Evolutionary conservation across 2,329 filamentous ascomycete species (phyloP), one percentile per base, ranked within the genome.

Genomic region (Phialophora tarda): DNA sequence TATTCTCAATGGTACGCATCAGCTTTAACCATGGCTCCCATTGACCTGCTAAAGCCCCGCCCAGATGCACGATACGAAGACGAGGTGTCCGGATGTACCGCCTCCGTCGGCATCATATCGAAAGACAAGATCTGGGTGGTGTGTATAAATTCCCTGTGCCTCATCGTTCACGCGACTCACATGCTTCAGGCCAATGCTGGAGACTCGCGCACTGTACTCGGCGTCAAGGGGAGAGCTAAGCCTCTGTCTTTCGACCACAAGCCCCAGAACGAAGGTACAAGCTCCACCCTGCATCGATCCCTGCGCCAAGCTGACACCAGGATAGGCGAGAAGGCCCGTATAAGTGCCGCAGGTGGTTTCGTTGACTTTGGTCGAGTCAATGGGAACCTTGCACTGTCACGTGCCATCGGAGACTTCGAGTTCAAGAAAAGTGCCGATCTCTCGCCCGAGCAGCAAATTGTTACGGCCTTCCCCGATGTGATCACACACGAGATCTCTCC

Each of bases 391-490:
- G 95, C 95, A 55, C 85, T 99, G 69, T 99, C 95, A 69, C 91
- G 95, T 79, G 95, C 95, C 74, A 97, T 99, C 79, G 95, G 95
- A 74, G 95, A 99, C 79, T 99, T 99, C 77, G 95, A 99, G 79
- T 99, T 99, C 86, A 99, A 99, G 86, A 98, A 98, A 86, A 97
- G 93, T 78, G 91, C 94, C 73, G 93, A 97, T 76, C 88, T 99
- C 56, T 89, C 94, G 2, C 95, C 95, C n/a, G 95, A 99, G 82
- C 92, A 96, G 77, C 95, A 99, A 80, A 98, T 99, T 72, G 95
- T 99, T 51, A 99, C 95, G 17, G 95, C 95, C 5, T 98, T 90
- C 80, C 95, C 95, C 24, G 95, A 99, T 77, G 93, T 99, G 53
- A 92, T 92, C 62, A 86, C 91, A 68, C 95, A 99, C 78, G 92